Evolutionary conservation across 305 asterid genomes (phyloP).

Genomic region (Vinca major): DNA sequence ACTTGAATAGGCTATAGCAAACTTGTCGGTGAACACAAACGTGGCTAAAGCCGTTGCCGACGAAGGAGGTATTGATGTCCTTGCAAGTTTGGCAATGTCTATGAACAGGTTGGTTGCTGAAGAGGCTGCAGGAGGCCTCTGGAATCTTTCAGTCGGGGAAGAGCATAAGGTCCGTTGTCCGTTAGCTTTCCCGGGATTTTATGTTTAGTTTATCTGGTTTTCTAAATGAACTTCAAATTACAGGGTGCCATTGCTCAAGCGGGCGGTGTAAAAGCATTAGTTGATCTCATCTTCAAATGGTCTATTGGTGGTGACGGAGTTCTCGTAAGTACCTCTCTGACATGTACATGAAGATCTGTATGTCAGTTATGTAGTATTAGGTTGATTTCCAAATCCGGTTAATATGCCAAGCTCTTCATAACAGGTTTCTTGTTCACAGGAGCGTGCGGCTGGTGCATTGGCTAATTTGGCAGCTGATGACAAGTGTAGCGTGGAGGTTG

Average conservation of each 20-base stretch:
- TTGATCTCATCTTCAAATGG: slow-evolving; percentile 84
- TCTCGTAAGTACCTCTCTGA: slow-evolving; percentile 44
- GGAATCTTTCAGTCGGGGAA: slow-evolving; percentile 97
- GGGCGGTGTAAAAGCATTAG: slow-evolving; percentile 86
- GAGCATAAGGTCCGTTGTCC: slow-evolving; percentile 67
- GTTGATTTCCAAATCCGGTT: background rate
- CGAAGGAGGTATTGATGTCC: slow-evolving; percentile 74
- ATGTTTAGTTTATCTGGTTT: slow-evolving; percentile 14
- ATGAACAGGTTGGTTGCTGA: slow-evolving; percentile 81
- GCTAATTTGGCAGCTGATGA: slow-evolving; percentile 96
- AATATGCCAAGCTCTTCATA: slow-evolving; percentile 5
- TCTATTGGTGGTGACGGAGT: slow-evolving; percentile 77
- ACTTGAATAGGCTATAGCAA: slow-evolving; percentile 73
- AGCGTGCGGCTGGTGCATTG: slow-evolving; percentile 87
- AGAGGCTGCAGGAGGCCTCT: slow-evolving; percentile 96
- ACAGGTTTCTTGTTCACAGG: slow-evolving; percentile 39
- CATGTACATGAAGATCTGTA: slow-evolving; percentile 11
- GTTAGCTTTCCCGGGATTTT: background rate
- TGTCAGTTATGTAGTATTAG: background rate
- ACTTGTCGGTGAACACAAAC: slow-evolving; percentile 73
- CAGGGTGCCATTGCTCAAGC: slow-evolving; percentile 84
- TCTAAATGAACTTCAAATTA: slow-evolving; percentile 19
- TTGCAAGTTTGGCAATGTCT: slow-evolving; percentile 65
- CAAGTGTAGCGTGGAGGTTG: slow-evolving; percentile 78
- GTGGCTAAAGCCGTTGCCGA: slow-evolving; percentile 96